phyloP scores from a whole-genome alignment of 352 stramenopile genomes.

The Pythium sukuiense region DNA sequence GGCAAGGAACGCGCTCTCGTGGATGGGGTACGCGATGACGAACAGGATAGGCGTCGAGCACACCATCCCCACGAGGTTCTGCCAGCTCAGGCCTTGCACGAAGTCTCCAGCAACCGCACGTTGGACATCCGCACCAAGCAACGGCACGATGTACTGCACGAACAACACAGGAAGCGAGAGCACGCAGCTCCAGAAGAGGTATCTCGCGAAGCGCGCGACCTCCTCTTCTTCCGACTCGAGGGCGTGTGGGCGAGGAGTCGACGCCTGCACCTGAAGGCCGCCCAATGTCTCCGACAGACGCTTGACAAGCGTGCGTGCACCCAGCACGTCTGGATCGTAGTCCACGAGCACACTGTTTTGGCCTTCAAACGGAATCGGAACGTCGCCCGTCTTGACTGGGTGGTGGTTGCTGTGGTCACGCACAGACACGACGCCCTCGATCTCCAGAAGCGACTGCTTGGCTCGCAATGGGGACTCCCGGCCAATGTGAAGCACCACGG shows the following conservation, averaged over 20 bases:
- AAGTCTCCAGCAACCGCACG: conserved; percentile 32
- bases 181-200: conserved; percentile 57
- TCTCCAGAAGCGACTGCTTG: conserved; percentile 28
- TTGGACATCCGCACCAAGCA: conserved; percentile 23
- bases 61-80: conserved; percentile 50
- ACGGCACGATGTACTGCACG: conserved; percentile 57
- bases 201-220: conserved; percentile 42
- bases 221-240: conserved; percentile 37
- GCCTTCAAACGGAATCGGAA: not conserved
- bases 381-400: conserved; percentile 25
- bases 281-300: conserved; percentile 14
- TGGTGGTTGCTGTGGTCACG: conserved; percentile 40
- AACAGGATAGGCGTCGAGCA: conserved; percentile 74
- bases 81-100: conserved; percentile 46
- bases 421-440: conserved; percentile 44
- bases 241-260: conserved; percentile 44
- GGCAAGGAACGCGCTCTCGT: conserved; percentile 63
- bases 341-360: conserved; percentile 16
- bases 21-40: conserved; percentile 59
- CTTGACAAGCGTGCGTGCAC: conserved; percentile 19
- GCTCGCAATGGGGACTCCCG: conserved; percentile 28
- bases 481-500: conserved; percentile 53
- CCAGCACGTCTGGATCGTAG: conserved; percentile 20
- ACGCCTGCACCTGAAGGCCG: conserved; percentile 49
- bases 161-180: conserved; percentile 54